These are phyloP conservation scores for Papilionanthe hybrid DNA, from an alignment of 116 monocot genomes.

Conservation along the genomic window DNA sequence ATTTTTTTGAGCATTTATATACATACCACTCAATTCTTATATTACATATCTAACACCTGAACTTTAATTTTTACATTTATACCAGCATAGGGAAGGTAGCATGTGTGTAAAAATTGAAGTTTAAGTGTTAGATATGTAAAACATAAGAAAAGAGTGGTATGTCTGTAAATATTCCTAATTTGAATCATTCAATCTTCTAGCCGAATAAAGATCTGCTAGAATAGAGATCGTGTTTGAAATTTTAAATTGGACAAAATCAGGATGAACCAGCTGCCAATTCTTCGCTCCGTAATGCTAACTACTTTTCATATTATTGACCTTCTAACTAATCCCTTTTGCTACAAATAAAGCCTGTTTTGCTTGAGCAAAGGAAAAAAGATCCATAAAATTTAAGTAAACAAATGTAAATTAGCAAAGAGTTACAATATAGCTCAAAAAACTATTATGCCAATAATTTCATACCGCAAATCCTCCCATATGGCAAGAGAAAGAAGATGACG, in stretches of 20 bases:
- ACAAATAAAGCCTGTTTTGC: background rate
- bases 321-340: background rate
- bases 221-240: background rate
- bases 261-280: background rate
- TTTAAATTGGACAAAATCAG: background rate
- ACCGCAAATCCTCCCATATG: slow-evolving; percentile 95
- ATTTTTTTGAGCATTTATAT: too few relatives aligned
- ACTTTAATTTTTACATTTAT: too few relatives aligned
- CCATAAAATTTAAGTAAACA: background rate
- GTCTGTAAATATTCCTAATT: background rate
- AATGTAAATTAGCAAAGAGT: background rate
- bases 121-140: too few relatives aligned
- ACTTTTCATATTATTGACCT: background rate
- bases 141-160: too few relatives aligned
- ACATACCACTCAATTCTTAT: too few relatives aligned
- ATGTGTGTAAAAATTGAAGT: too few relatives aligned
- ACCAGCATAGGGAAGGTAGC: too few relatives aligned
- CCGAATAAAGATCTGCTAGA: background rate
- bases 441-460: slow-evolving; percentile 16
- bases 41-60: too few relatives aligned
- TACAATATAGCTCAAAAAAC: background rate
- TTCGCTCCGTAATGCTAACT: background rate
- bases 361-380: background rate
- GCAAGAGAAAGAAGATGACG: slow-evolving; percentile 76
- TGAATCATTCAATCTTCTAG: background rate